These are phyloP conservation scores for Calonectria naviculata DNA, from an alignment of 2,329 filamentous ascomycete genomes.

Conservation along the genomic window DNA sequence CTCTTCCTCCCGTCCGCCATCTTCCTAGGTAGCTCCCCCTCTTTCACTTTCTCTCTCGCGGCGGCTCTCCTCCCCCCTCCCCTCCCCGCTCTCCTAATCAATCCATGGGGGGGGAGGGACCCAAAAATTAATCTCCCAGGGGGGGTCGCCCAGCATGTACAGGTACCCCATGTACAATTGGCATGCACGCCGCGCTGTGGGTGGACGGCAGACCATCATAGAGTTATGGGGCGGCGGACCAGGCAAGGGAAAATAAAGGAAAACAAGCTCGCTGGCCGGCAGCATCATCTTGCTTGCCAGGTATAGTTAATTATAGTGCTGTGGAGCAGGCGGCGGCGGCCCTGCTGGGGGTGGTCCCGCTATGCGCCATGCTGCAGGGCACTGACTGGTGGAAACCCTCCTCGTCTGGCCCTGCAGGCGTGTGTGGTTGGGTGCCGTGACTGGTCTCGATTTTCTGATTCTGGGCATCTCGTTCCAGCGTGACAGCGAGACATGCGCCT, in stretches of 20 bases:
- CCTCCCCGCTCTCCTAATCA: background rate
- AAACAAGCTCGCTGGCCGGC: conserved; percentile 18
- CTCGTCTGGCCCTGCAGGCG: conserved; percentile 1
- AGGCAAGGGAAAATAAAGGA: background rate
- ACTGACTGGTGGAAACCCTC: conserved; percentile 7
- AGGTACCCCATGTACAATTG: conserved; percentile 4
- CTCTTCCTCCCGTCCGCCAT: no score
- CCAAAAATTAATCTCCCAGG: conserved; percentile 4
- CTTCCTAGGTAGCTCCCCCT: no score
- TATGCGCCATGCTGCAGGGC: conserved; percentile 9
- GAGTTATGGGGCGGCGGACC: background rate
- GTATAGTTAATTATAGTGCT: conserved; percentile 24
- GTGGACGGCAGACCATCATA: background rate
- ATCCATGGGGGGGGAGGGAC: background rate
- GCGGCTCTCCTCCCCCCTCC: background rate
- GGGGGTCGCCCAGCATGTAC: background rate
- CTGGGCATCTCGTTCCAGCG: conserved; percentile 3
- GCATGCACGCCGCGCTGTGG: background rate
- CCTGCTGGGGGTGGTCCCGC: conserved; percentile 5
- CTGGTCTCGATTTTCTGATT: conserved; percentile 9
- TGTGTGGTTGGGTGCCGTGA: background rate
- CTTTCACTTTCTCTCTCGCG: no score
- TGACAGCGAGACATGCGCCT: conserved; percentile 5
- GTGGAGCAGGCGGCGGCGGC: conserved; percentile 3
- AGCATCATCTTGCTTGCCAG: background rate